Percentiles rank a stretch among this genome's conserved stretches.
Evolutionary conservation across 345 rosid species (phyloP).

Genomic region (Rhizophora apiculata): DNA sequence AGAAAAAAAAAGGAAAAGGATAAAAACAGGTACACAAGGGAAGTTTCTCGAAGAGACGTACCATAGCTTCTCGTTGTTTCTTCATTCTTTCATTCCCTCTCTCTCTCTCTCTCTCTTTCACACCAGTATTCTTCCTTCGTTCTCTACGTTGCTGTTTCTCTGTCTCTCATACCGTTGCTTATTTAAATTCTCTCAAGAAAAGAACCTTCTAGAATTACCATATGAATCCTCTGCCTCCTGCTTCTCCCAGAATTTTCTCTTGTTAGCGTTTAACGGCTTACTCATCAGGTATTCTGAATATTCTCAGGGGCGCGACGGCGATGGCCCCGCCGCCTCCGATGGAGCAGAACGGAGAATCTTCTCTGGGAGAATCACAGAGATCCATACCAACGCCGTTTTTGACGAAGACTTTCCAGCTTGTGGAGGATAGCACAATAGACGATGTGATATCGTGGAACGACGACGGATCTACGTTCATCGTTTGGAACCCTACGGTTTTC

Average conservation of each 20-base stretch:
- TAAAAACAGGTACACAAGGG: slow-evolving; percentile 12
- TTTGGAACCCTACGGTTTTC: slow-evolving; percentile 83
- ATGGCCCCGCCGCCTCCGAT: slow-evolving; percentile 31
- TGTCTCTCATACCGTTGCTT: background rate
- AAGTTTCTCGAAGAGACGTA: slow-evolving; percentile 55
- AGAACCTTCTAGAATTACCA: slow-evolving; percentile 40
- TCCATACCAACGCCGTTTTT: slow-evolving; percentile 81
- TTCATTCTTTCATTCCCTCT: background rate
- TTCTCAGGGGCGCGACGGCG: background rate
- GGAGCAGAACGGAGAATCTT: slow-evolving; percentile 33
- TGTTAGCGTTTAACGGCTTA: background rate
- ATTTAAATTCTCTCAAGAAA: background rate
- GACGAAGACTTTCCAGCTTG: slow-evolving; percentile 74
- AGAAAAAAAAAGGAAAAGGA: background rate
- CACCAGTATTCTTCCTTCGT: too few species aligned
- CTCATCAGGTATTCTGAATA: background rate
- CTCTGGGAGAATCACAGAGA: slow-evolving; percentile 48
- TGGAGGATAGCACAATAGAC: slow-evolving; percentile 60
- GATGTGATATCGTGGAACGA: slow-evolving; percentile 88
- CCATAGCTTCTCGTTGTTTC: slow-evolving; percentile 39
- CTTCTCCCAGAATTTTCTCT: background rate
- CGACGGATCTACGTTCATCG: slow-evolving; percentile 80
- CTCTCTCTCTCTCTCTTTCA: too few species aligned
- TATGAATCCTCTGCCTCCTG: background rate
- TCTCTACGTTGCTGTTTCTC: background rate